Base-by-base conservation (phyloP, 768 basidiomycete species). In the Leccinum rimulosum region DNA sequence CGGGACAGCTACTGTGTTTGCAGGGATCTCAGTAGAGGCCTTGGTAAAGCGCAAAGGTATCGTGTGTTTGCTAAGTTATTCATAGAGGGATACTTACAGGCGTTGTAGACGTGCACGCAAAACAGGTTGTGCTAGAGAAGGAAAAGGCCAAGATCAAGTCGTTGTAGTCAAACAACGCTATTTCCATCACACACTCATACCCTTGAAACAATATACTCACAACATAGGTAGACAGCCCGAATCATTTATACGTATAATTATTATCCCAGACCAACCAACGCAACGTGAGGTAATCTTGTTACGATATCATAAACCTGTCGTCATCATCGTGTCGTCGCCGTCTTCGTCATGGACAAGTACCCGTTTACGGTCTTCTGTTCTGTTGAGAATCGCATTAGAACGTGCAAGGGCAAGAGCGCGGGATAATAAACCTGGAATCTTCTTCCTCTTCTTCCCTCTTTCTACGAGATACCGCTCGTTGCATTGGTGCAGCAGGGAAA, bases 21-120 rank as follows among this genome's bases (percentile, higher is more conserved):
- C 85, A n/a, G 97, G 95, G 2, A 97, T 98, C 60, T 94, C 91
- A 1, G 82, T 97, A 10, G 96, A 98, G 70, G 96, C 95, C 3
- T 86, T 86, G 66, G 87, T 95, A 6, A 98, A 98, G 71, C 85
- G 93, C 59, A 86, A 85, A 83, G 91, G 93, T 90, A 62, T 38
- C 25, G 25, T 76, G 75, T 12, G 47, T 53, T 56, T 52, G 8
- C 65, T 59, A 17, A 12, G 22, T 50, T 47, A 31, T 56, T 36
- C 51, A 30, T 27, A 28, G 52, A 30, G 22, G 11, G 10, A 36
- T 45, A 48, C 45, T 65, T 27, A 67, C 54, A 19, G 52, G 31
- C 27, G 35, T 55, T 55, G n/a, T 68, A 93, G 91, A 89, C 62
- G 82, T 93, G 48, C 90, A 93, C 64, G 80, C 87, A 3, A 94